These are phyloP conservation scores for Rhizoclosmatium sp. DNA, from an alignment of 192 early-diverging fungal species.

Conservation along the genomic window DNA sequence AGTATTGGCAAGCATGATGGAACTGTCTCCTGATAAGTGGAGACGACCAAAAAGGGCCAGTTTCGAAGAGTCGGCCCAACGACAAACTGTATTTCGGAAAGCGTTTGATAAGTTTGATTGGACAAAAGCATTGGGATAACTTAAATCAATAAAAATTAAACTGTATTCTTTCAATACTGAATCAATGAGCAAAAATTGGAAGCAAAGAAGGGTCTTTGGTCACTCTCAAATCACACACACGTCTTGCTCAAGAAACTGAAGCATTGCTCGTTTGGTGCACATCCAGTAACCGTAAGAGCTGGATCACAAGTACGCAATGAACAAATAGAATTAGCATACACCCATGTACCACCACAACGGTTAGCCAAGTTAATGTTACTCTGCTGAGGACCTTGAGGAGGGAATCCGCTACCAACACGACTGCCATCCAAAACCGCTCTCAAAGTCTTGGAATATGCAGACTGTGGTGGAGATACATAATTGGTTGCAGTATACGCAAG, in stretches of 20 bases:
- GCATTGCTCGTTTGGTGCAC: not conserved
- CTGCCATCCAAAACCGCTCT: constrained; percentile 17
- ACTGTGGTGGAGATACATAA: constrained; percentile 7
- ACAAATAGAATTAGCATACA: constrained; percentile 28
- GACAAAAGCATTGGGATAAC: constrained; percentile 70
- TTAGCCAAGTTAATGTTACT: not conserved
- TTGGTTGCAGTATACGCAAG: not conserved
- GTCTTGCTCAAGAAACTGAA: constrained; percentile 11
- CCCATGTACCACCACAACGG: constrained; percentile 33
- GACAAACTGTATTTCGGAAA: constrained; percentile 64
- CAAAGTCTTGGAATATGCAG: constrained; percentile 18
- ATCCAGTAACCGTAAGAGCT: not conserved
- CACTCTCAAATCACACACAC: not conserved
- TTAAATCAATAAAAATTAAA: not conserved
- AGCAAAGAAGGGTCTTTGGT: not conserved
- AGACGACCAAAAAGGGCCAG: constrained; percentile 68
- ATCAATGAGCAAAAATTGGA: not conserved
- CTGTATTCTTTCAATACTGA: not conserved
- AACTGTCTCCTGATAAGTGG: constrained; percentile 79
- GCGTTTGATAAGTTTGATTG: constrained; percentile 86
- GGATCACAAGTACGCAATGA: not conserved
- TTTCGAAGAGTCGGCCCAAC: constrained; percentile 55
- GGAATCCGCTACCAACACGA: constrained; percentile 27
- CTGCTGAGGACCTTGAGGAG: not conserved
- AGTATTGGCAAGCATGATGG: constrained; percentile 82